Percentiles rank a stretch among this genome's conserved stretches.
Conservation (phyloP, 345 rosid genomes). For the Eucalyptus lansdowneana region DNA sequence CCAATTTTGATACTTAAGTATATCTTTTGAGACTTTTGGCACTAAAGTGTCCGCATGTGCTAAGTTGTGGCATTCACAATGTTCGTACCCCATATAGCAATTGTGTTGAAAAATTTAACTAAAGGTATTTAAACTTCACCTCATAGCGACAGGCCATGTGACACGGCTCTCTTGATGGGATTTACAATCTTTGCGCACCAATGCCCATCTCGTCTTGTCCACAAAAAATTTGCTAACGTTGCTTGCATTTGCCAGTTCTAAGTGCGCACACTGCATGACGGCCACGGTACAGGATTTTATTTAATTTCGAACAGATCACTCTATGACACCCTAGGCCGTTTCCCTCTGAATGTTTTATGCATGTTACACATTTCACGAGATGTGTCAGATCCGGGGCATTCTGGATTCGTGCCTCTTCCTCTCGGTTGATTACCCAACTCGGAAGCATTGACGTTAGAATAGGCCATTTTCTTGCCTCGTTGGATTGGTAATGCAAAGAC, state of each 20-base stretch:
- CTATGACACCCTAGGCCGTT: background rate
- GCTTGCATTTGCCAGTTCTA: no score
- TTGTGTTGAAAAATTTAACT: no score
- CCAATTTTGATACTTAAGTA: fast-evolving
- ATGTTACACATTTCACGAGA: background rate
- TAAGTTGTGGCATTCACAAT: fast-evolving
- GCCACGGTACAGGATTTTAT: background rate
- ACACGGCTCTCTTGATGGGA: no score
- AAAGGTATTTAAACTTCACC: no score
- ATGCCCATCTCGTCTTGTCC: no score
- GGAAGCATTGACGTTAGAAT: no score
- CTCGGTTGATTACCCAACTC: background rate
- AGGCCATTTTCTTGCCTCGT: background rate
- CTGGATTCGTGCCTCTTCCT: background rate
- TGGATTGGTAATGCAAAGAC: background rate
- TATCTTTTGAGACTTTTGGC: fast-evolving
- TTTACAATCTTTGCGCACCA: background rate
- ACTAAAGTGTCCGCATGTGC: fast-evolving
- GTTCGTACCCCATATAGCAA: fast-evolving
- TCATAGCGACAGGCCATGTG: no score
- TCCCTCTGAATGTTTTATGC: background rate
- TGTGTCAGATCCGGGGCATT: background rate
- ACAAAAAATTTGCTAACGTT: fast-evolving
- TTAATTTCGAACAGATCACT: background rate
- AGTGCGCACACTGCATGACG: background rate